These are phyloP conservation scores for Colletotrichum somersetense DNA, from an alignment of 2,329 filamentous ascomycete genomes.

Conservation along the genomic window DNA sequence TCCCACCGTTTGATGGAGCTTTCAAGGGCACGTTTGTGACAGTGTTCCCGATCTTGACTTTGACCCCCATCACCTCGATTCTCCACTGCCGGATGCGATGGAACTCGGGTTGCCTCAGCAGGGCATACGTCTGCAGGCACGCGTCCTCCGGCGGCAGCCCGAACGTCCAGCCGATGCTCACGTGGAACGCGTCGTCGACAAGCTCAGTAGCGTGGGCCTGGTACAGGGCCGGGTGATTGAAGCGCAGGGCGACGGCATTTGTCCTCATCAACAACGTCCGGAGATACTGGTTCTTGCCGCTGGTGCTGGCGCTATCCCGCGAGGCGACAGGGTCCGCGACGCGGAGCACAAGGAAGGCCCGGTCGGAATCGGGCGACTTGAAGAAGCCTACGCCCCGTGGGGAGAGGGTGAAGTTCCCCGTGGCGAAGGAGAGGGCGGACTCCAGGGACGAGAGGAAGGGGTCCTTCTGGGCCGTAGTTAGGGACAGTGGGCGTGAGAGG, in stretches of 20 bases:
- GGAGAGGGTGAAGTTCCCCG: constrained; percentile 53
- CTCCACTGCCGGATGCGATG: constrained; percentile 55
- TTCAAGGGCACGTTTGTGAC: constrained; percentile 65
- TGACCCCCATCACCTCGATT: constrained; percentile 72
- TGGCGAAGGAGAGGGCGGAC: constrained; percentile 55
- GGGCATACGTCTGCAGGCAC: constrained; percentile 50
- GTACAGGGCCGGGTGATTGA: constrained; percentile 81
- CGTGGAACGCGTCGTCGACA: constrained; percentile 75
- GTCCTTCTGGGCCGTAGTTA: constrained; percentile 79
- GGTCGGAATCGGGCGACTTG: constrained; percentile 68
- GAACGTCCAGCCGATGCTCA: constrained; percentile 90
- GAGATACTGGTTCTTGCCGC: constrained; percentile 65
- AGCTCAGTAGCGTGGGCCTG: constrained; percentile 45
- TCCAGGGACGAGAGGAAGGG: constrained; percentile 72
- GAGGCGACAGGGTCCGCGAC: constrained; percentile 54
- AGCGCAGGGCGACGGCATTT: constrained; percentile 71
- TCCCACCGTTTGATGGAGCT: constrained; percentile 11
- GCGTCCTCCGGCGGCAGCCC: constrained; percentile 62
- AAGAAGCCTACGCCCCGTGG: constrained; percentile 61
- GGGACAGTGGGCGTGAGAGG: constrained; percentile 83
- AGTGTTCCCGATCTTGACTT: constrained; percentile 81
- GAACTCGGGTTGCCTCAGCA: constrained; percentile 46
- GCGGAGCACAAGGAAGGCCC: constrained; percentile 87
- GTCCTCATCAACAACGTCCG: constrained; percentile 73
- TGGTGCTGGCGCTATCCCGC: constrained; percentile 39